These are phyloP conservation scores for Polyrhizophydium stewartii DNA, from an alignment of 371 early-diverging fungal species.

Conservation along the genomic window DNA sequence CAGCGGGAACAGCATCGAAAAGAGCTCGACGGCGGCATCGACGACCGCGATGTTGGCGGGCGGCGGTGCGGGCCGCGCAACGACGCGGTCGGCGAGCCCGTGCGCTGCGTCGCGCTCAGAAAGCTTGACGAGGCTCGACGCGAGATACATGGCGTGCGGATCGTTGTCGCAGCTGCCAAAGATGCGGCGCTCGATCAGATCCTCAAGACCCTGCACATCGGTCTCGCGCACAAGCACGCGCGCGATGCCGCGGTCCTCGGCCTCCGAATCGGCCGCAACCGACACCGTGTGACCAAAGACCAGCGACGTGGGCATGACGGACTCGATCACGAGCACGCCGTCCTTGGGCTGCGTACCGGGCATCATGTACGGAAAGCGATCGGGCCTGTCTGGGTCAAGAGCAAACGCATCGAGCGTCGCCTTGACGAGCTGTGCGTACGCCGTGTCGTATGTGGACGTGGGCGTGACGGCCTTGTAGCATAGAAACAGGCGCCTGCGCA, in stretches of 20 bases:
- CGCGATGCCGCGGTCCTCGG: slow-evolving; percentile 27
- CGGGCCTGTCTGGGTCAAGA: slow-evolving; percentile 41
- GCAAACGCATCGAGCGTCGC: slow-evolving; percentile 37
- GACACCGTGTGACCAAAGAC: slow-evolving; percentile 1
- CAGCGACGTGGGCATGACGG: slow-evolving; percentile 2
- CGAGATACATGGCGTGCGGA: slow-evolving; percentile 16
- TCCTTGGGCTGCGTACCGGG: neutral
- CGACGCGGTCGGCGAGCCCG: neutral
- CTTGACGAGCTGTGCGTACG: slow-evolving; percentile 50
- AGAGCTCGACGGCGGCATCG: slow-evolving; percentile 68
- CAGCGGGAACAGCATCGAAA: slow-evolving; percentile 57
- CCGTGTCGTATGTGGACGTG: slow-evolving; percentile 61
- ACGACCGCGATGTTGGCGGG: slow-evolving; percentile 39
- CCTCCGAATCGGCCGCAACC: slow-evolving; percentile 18
- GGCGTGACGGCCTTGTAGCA: slow-evolving; percentile 69
- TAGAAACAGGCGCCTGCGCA: slow-evolving; percentile 66
- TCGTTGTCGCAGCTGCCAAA: slow-evolving; percentile 18
- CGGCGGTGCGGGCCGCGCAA: slow-evolving; percentile 30
- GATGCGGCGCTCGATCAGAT: slow-evolving; percentile 9
- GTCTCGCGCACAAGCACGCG: slow-evolving; percentile 18
- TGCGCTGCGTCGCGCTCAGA: slow-evolving; percentile 11
- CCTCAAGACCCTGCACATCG: slow-evolving; percentile 29
- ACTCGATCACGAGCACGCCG: slow-evolving; percentile 4
- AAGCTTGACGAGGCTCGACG: slow-evolving; percentile 4
- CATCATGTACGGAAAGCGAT: neutral